Conservation (phyloP, 768 basidiomycete species). For the Hysterangium stoloniferum region DNA sequence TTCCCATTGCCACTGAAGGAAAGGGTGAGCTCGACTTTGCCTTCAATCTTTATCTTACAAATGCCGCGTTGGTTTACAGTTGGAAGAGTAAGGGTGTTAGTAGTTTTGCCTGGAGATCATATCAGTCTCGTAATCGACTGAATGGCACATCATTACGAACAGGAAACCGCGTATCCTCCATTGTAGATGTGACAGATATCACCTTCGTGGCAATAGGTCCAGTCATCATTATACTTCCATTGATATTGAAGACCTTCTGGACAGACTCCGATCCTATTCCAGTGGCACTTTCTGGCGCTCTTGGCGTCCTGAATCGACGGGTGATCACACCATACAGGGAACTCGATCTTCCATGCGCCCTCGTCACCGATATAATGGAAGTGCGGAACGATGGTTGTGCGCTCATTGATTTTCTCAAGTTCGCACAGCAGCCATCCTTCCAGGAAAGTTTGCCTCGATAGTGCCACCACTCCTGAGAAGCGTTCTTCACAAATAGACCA, state of each 20-base stretch:
- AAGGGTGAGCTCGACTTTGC: constrained; percentile 19
- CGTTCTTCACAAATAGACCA: constrained; percentile 14
- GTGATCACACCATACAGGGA: constrained; percentile 21
- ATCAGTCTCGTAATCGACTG: not conserved
- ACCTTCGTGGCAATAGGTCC: constrained; percentile 20
- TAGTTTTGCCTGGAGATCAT: constrained; percentile 18
- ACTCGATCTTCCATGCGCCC: constrained; percentile 15
- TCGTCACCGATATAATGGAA: constrained; percentile 16
- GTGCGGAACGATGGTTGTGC: constrained; percentile 22
- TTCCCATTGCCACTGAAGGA: constrained; percentile 14
- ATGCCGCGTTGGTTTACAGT: constrained; percentile 18
- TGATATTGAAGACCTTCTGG: constrained; percentile 14
- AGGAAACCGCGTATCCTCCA: constrained; percentile 5
- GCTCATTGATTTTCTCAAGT: constrained; percentile 20
- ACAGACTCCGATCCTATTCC: constrained; percentile 12
- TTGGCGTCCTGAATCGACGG: constrained; percentile 14
- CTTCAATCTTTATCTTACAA: constrained; percentile 21
- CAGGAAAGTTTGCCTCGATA: constrained; percentile 22
- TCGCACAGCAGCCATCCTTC: constrained; percentile 20
- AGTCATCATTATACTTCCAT: constrained; percentile 22
- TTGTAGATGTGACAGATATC: constrained; percentile 11
- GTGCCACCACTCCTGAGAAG: constrained; percentile 21
- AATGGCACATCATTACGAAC: not conserved
- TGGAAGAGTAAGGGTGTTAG: constrained; percentile 23
- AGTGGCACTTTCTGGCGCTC: constrained; percentile 18